These are phyloP conservation scores for Lunasporangiospora selenospora DNA, from an alignment of 192 early-diverging fungal genomes.

Conservation along the genomic window DNA sequence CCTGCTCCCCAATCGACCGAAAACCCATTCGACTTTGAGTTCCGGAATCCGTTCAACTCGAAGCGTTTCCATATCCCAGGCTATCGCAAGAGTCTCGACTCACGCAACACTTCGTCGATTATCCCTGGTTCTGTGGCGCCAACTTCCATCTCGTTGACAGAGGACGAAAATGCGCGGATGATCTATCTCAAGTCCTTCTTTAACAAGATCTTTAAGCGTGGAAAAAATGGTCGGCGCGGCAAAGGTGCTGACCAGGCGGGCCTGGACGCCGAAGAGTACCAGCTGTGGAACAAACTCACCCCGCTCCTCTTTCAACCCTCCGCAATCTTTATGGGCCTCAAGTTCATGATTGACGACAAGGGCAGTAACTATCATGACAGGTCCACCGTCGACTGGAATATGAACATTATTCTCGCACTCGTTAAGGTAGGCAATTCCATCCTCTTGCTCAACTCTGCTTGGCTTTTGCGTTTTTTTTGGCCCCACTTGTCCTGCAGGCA, in stretches of 20 bases:
- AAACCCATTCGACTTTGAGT: constrained; percentile 39
- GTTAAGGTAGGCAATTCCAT: constrained; percentile 35
- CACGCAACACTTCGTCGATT: not conserved
- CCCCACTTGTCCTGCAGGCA: too few relatives aligned
- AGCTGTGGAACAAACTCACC: constrained; percentile 34
- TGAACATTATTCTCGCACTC: constrained; percentile 46
- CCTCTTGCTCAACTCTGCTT: too few relatives aligned
- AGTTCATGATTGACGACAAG: constrained; percentile 48
- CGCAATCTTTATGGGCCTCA: constrained; percentile 42
- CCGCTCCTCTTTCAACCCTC: constrained; percentile 37
- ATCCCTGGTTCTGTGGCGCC: not conserved
- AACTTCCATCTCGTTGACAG: not conserved
- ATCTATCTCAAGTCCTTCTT: constrained; percentile 31
- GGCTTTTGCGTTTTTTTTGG: too few relatives aligned
- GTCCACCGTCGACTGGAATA: constrained; percentile 39
- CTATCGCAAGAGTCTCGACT: constrained; percentile 33
- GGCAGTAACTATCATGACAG: constrained; percentile 18
- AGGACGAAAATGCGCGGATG: constrained; percentile 22
- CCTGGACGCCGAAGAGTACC: constrained; percentile 29
- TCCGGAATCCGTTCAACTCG: constrained; percentile 9
- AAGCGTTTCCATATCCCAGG: constrained; percentile 13
- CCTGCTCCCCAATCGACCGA: constrained; percentile 7
- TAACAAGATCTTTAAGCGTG: constrained; percentile 41
- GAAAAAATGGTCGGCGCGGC: constrained; percentile 31
- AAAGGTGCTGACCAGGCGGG: constrained; percentile 23